phyloP scores from a whole-genome alignment of 2,329 filamentous ascomycete genomes.

The Beauveria scarabaeidicola region DNA sequence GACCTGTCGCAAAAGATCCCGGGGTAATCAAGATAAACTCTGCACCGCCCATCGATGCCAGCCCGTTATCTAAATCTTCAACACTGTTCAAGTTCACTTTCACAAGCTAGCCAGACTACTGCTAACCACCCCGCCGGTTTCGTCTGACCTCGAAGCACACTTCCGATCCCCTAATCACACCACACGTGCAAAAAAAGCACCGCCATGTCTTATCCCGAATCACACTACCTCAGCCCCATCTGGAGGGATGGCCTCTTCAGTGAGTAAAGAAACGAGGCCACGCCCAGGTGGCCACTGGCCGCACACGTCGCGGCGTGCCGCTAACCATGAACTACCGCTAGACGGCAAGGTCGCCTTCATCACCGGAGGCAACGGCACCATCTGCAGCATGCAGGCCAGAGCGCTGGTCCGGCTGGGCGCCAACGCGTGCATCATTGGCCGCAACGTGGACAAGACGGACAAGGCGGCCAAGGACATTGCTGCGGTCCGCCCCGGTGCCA shows the following conservation, averaged over 20 bases:
- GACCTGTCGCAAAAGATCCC: not conserved
- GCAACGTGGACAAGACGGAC: conserved; percentile 83
- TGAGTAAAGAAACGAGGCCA: conserved; percentile 29
- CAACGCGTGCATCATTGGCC: conserved; percentile 87
- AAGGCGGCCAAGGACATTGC: conserved; percentile 72
- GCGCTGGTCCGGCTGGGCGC: conserved; percentile 87
- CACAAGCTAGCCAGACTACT: not conserved
- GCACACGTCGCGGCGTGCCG: not conserved
- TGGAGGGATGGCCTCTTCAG: conserved; percentile 87
- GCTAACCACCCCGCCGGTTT: not conserved
- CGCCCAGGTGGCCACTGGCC: not conserved
- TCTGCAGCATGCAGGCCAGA: conserved; percentile 88
- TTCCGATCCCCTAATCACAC: not conserved
- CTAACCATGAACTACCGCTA: conserved; percentile 25
- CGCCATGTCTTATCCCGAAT: conserved; percentile 59
- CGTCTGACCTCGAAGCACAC: not conserved
- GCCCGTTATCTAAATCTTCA: not conserved
- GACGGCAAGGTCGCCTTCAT: conserved; percentile 88
- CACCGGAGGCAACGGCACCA: conserved; percentile 86
- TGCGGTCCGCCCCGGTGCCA: conserved; percentile 66
- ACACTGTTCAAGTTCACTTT: not conserved
- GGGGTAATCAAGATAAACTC: not conserved
- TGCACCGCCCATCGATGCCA: not conserved
- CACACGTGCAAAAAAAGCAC: conserved; percentile 15
- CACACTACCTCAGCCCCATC: conserved; percentile 69